A percentile compares a stretch with the other conserved stretches of the same genome.
Evolutionary conservation across 305 asterid species (phyloP).

Genomic region (Coffea humblotiana): DNA sequence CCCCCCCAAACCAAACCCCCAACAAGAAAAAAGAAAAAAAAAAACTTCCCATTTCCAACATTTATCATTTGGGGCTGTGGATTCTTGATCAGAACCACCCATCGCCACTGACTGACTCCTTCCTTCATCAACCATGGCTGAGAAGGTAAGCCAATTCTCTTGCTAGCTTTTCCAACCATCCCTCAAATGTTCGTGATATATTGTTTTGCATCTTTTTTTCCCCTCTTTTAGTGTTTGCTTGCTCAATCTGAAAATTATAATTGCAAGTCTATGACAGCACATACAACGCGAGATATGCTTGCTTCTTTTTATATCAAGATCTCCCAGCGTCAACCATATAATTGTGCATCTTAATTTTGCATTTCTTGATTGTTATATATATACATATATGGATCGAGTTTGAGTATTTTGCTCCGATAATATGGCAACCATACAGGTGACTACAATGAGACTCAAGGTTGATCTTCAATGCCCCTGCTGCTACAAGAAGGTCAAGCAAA

Average conservation of each 20-base stretch:
- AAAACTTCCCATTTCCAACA: not conserved
- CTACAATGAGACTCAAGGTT: slow-evolving; percentile 65
- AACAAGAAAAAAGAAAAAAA: too few species aligned
- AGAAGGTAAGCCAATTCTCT: not conserved
- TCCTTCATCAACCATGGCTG: not conserved
- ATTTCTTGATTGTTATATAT: too few species aligned
- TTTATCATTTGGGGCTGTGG: not conserved
- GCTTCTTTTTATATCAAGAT: not conserved
- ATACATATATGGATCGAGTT: not conserved
- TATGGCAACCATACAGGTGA: slow-evolving; percentile 35
- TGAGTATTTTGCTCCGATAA: too few species aligned
- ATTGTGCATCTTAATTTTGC: too few species aligned
- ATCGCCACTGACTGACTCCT: not conserved
- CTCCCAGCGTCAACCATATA: not conserved
- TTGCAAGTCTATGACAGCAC: too few species aligned
- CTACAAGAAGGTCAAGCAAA: slow-evolving; percentile 79
- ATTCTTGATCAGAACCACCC: too few species aligned
- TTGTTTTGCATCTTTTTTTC: not conserved
- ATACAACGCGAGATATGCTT: not conserved
- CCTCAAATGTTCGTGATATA: not conserved
- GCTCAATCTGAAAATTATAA: not conserved
- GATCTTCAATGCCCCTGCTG: slow-evolving; percentile 80
- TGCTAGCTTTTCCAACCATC: not conserved
- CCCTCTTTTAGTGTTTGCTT: not conserved
- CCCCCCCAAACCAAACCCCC: too few species aligned